Evolutionary conservation across 192 early-diverging fungal species (phyloP).

Genomic region (Dissophora globulifera): DNA sequence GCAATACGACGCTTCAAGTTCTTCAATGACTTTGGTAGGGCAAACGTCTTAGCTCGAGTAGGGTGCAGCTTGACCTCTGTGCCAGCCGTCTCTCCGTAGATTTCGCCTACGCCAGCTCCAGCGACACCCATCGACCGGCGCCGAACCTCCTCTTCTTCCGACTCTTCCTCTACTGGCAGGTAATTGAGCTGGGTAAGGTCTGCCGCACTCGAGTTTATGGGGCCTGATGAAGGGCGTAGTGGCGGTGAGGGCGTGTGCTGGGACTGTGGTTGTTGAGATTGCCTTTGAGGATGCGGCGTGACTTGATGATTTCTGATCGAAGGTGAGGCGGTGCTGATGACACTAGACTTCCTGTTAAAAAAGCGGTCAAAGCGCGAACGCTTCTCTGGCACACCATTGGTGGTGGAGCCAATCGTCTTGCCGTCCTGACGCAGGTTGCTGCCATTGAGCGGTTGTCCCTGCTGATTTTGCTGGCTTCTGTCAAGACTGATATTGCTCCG

Average conservation of each 20-base stretch:
- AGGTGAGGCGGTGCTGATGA: constrained; percentile 7
- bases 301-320: constrained; percentile 22
- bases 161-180: constrained; percentile 28
- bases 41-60: constrained; percentile 46
- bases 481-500: constrained; percentile 35
- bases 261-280: constrained; percentile 19
- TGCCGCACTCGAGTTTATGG: too few species aligned
- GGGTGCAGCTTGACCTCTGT: constrained; percentile 50
- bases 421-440: background rate
- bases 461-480: constrained; percentile 3
- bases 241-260: constrained; percentile 8
- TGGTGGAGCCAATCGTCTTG: background rate
- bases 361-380: constrained; percentile 27
- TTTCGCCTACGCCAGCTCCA: constrained; percentile 7
- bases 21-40: constrained; percentile 40
- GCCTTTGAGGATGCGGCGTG: constrained; percentile 27
- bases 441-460: constrained; percentile 8
- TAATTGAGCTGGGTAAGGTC: constrained; percentile 29
- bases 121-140: constrained; percentile 13
- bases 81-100: constrained; percentile 9
- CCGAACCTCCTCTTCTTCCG: constrained; percentile 37
- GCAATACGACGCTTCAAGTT: constrained; percentile 52
- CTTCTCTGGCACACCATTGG: constrained; percentile 13
- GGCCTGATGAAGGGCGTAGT: constrained; percentile 14
- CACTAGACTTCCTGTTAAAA: constrained; percentile 41